Conservation (phyloP, 306 rosid genomes). For the Acacia melanoxylon region DNA sequence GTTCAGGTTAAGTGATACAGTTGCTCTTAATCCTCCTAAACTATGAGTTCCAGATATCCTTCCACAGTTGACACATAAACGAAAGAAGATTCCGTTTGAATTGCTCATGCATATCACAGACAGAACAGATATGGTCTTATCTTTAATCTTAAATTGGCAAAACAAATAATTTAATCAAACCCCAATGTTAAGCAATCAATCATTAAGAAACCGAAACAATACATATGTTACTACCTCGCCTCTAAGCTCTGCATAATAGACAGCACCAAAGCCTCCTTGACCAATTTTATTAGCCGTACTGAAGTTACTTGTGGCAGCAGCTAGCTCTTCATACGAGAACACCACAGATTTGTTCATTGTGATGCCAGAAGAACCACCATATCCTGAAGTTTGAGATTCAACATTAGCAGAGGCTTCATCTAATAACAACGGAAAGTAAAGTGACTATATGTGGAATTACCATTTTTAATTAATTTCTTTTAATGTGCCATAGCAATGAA, state of each 20-base stretch:
- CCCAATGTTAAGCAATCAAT: neutral
- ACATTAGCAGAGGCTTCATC: constrained; percentile 41
- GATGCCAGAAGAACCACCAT: constrained; percentile 48
- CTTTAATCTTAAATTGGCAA: neutral
- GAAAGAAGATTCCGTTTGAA: constrained; percentile 10
- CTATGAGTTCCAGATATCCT: constrained; percentile 2
- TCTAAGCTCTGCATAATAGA: constrained; percentile 92
- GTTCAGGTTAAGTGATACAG: neutral
- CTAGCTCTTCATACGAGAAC: constrained; percentile 84
- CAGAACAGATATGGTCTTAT: neutral
- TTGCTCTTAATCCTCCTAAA: constrained; percentile 4
- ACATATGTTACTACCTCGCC: constrained; percentile 80
- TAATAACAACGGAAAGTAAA: constrained; percentile 24
- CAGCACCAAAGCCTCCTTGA: constrained; percentile 93
- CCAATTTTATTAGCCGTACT: constrained; percentile 83
- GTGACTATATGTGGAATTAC: neutral
- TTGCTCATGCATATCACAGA: constrained; percentile 20
- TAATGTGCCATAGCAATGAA: constrained; percentile 3
- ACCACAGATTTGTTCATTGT: constrained; percentile 84
- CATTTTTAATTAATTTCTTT: neutral
- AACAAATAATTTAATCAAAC: neutral
- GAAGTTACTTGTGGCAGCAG: constrained; percentile 70
- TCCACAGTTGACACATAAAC: neutral
- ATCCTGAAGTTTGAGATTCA: constrained; percentile 33
- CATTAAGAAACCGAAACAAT: constrained; percentile 4